Percentiles rank a stretch among this genome's conserved stretches.
phyloP scores from a whole-genome alignment of 345 rosid species.

The Murraya paniculata region DNA sequence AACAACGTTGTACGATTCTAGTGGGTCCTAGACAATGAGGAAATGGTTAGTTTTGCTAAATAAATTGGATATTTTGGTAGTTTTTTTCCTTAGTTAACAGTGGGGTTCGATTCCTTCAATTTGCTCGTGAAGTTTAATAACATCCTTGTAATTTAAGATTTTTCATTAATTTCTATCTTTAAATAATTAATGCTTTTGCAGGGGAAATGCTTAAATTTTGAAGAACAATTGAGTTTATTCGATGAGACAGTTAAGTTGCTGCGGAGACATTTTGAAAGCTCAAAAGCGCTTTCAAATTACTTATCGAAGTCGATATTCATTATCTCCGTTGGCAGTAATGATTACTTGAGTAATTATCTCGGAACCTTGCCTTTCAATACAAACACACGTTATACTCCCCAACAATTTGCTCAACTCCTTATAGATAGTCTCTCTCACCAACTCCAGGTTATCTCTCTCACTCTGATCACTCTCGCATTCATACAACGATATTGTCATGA shows the following conservation, averaged over 20 bases:
- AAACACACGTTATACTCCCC: conserved; percentile 17
- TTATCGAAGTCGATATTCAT: conserved; percentile 36
- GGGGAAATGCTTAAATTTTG: conserved; percentile 46
- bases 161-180: background rate
- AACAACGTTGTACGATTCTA: no score
- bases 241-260: conserved; percentile 11
- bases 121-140: no score
- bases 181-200: conserved; percentile 1
- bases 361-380: background rate
- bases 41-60: no score
- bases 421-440: conserved; percentile 19
- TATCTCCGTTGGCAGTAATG: conserved; percentile 40
- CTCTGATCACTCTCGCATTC: background rate
- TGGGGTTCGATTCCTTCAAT: no score
- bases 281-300: conserved; percentile 15
- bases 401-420: conserved; percentile 30
- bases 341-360: conserved; percentile 30
- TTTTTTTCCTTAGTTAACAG: no score
- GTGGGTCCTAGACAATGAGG: no score
- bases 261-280: conserved; percentile 13
- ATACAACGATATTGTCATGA: background rate
- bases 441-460: conserved; percentile 24
- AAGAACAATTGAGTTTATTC: conserved; percentile 37
- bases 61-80: no score
- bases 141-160: no score